Percentiles rank a stretch among this genome's conserved stretches.
Evolutionary conservation across 371 early-diverging fungal genomes (phyloP).

Genomic region (Entomophthora muscae): DNA sequence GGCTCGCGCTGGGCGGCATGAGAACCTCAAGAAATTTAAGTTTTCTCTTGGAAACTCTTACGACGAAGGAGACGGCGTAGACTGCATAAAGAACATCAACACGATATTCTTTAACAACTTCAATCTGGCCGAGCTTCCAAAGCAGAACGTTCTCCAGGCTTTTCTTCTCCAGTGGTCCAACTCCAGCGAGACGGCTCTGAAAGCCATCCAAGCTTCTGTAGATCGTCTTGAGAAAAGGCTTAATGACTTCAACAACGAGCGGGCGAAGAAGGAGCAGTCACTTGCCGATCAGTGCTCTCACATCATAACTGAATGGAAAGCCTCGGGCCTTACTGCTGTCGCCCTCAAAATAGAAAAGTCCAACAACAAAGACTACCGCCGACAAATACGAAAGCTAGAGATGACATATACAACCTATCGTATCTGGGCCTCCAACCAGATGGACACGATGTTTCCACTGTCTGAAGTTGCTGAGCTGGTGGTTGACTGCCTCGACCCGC

Average conservation of each 20-base stretch:
- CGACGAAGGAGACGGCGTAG: not conserved
- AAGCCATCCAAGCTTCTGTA: not conserved
- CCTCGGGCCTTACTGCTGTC: not conserved
- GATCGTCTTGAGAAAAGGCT: not conserved
- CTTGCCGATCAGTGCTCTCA: not conserved
- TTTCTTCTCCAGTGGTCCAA: not conserved
- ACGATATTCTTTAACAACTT: not conserved
- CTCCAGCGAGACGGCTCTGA: not conserved
- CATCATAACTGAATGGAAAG: not conserved
- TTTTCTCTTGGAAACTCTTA: too few species aligned
- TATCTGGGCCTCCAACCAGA: not conserved
- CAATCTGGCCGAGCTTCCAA: not conserved
- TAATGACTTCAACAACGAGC: not conserved
- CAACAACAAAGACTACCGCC: slow-evolving; percentile 43
- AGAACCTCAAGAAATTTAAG: not conserved
- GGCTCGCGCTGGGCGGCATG: not conserved
- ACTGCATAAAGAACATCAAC: not conserved
- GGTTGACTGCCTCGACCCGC: slow-evolving; percentile 34
- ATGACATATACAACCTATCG: not conserved
- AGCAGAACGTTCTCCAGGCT: not conserved
- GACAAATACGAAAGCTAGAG: slow-evolving; percentile 39
- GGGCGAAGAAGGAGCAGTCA: not conserved
- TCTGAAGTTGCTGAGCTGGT: slow-evolving; percentile 29
- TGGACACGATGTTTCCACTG: slow-evolving; percentile 12
- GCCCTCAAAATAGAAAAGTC: slow-evolving; percentile 24